These are phyloP conservation scores for Nakaseomyces nivariensis DNA, from an alignment of 1,139 yeast genomes.

Conservation along the genomic window DNA sequence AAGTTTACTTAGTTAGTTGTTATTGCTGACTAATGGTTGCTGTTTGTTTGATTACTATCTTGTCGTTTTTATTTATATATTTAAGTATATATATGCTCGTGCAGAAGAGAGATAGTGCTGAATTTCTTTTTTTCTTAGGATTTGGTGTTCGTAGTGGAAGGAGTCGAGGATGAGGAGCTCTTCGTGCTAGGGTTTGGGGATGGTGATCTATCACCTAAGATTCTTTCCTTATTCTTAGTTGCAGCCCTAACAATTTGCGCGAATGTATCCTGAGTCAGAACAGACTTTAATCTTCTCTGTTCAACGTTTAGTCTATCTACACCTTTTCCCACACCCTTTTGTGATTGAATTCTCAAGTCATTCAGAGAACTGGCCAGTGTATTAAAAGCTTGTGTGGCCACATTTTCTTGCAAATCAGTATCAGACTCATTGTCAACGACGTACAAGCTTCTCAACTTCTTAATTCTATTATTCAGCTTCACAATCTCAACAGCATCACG, in stretches of 20 bases:
- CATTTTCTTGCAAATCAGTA: conserved; percentile 18
- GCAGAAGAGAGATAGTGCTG: too few species aligned
- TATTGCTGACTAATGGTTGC: too few species aligned
- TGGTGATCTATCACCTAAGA: conserved; percentile 8
- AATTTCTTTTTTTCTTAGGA: too few species aligned
- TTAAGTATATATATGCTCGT: too few species aligned
- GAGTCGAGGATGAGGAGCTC: neutral
- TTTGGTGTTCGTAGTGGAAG: neutral
- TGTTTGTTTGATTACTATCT: too few species aligned
- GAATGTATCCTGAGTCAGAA: conserved; percentile 42
- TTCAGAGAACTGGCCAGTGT: conserved; percentile 13
- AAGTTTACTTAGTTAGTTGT: too few species aligned
- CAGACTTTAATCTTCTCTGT: conserved; percentile 25
- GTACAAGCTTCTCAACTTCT: conserved; percentile 47
- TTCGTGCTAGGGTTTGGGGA: neutral
- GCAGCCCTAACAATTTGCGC: conserved; percentile 72
- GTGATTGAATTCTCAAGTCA: conserved; percentile 9
- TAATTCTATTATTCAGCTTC: conserved; percentile 61
- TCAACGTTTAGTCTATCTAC: conserved; percentile 6
- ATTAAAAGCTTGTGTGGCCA: conserved; percentile 8
- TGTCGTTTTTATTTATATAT: too few species aligned
- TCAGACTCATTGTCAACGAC: conserved; percentile 37
- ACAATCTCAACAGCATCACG: conserved; percentile 80
- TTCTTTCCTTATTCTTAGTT: conserved; percentile 48
- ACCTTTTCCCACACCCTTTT: conserved; percentile 1